phyloP scores from a whole-genome alignment of 768 basidiomycete species.

The Tephrocybe sp. region DNA sequence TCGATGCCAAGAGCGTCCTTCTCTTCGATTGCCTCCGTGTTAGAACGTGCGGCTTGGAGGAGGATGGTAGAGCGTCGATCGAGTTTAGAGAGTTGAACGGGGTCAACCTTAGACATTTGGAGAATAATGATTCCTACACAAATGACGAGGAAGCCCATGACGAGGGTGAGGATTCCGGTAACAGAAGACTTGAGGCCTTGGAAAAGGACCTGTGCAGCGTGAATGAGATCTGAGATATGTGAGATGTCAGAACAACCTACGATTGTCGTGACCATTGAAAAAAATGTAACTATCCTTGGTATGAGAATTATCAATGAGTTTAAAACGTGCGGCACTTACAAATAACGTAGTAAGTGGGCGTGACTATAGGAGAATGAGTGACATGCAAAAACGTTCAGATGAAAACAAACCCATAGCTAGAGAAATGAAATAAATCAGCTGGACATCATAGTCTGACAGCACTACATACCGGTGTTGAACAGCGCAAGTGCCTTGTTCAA shows the following conservation, averaged over 20 bases:
- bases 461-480: constrained; percentile 78
- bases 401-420: constrained; percentile 17
- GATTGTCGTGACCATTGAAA: constrained; percentile 80
- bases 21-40: constrained; percentile 69
- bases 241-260: constrained; percentile 35
- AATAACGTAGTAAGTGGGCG: constrained; percentile 84
- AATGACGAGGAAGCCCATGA: constrained; percentile 90
- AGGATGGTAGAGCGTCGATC: constrained; percentile 90
- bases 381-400: not conserved
- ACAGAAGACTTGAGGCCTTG: constrained; percentile 81
- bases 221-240: not conserved
- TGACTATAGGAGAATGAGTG: constrained; percentile 47
- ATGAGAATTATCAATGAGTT: not conserved
- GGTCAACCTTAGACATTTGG: constrained; percentile 95
- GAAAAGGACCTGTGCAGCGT: constrained; percentile 65
- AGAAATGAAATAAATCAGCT: constrained; percentile 48
- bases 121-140: constrained; percentile 92
- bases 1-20: constrained; percentile 65
- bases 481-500: constrained; percentile 94
- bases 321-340: constrained; percentile 41
- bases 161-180: constrained; percentile 81
- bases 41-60: constrained; percentile 75
- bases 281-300: constrained; percentile 66
- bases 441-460: constrained; percentile 3
- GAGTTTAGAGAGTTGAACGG: constrained; percentile 69